Base-by-base conservation (phyloP, 2,329 filamentous ascomycete genomes). In the Sporothrix brasiliensis region DNA sequence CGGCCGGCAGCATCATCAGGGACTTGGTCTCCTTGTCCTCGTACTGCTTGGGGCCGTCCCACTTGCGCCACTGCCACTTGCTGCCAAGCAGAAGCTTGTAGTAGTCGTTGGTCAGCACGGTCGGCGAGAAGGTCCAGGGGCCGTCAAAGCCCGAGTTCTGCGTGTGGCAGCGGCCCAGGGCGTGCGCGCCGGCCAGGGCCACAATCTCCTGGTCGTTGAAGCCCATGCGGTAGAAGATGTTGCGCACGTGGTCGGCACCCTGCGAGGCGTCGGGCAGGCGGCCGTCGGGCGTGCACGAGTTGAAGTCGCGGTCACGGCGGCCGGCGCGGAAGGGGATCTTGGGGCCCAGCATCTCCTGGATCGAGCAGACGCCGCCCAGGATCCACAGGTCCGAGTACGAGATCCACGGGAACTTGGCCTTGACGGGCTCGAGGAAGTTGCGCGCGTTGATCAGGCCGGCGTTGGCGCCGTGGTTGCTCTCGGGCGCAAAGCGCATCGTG, bases 141-240 rank as follows among this genome's bases (percentile, higher is more conserved):
- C 95, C 95, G 1, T 91, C 87, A 81, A 88, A 98, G 73, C 94
- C 94, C 74, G 89, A 93, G 79, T 94, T 92, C 82, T 95, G 91
- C 10, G 89, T 85, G 86, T 98, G 95, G 84, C 77, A 96, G 75
- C 94, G 92, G 73, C 94, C 94, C 50, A 97, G 87, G 68, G 92
- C 91, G 83, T 97, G 93, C 65, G 91, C 93, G 75, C 93, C 93
- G 30, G 86, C 86, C 68, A 98, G 87, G 41, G 94, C 95, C 60
- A 97, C 94, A 79, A 98, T 98, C 82, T 97, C 94, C 78, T 92
- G 92, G 83, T 99, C 94, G 81, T 95, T 91, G 87, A 97, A 98
- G 75, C 94, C 94, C 94, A 98, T 98, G 79, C 94, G 93, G 81
- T 89, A 88, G 83, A 98, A 99, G 84, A 98, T 94, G 83, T 88